phyloP scores from a whole-genome alignment of 352 stramenopile genomes.

The Globisporangium cederbergense region DNA sequence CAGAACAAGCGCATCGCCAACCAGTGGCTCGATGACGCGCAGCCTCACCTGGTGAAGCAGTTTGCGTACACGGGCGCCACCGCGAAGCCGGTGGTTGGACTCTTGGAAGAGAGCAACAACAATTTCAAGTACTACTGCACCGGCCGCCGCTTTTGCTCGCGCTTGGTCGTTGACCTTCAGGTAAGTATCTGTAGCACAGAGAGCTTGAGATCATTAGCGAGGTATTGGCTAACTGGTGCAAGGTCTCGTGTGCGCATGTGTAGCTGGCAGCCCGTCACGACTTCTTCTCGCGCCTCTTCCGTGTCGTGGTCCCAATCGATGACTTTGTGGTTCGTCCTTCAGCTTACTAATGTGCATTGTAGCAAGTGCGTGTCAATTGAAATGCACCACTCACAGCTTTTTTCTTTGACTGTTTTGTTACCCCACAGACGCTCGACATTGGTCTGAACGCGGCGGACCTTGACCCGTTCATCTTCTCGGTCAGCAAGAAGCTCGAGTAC shows the following conservation, averaged over 20 bases:
- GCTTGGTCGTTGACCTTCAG: constrained; percentile 63
- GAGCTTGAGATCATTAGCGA: neutral
- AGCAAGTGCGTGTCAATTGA: neutral
- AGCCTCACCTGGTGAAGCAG: constrained; percentile 60
- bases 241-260: neutral
- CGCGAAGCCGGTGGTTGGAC: constrained; percentile 46
- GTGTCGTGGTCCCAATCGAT: constrained; percentile 31
- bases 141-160: constrained; percentile 70
- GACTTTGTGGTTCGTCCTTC: constrained; percentile 13
- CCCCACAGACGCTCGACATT: constrained; percentile 59
- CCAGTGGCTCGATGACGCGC: constrained; percentile 64
- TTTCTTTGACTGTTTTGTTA: neutral
- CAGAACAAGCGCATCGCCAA: constrained; percentile 64
- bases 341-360: neutral
- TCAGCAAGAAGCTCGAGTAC: constrained; percentile 76
- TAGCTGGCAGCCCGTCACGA: constrained; percentile 60
- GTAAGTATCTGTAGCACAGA: constrained; percentile 17
- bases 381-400: neutral
- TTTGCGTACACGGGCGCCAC: constrained; percentile 76
- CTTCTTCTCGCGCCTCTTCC: constrained; percentile 54
- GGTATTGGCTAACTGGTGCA: neutral
- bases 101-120: constrained; percentile 68
- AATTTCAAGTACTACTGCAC: constrained; percentile 89
- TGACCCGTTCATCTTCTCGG: constrained; percentile 66
- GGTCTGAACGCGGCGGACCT: constrained; percentile 51